Evolutionary conservation across 495 filamentous ascomycete species (phyloP).

Genomic region (Trichocladium antarcticum): DNA sequence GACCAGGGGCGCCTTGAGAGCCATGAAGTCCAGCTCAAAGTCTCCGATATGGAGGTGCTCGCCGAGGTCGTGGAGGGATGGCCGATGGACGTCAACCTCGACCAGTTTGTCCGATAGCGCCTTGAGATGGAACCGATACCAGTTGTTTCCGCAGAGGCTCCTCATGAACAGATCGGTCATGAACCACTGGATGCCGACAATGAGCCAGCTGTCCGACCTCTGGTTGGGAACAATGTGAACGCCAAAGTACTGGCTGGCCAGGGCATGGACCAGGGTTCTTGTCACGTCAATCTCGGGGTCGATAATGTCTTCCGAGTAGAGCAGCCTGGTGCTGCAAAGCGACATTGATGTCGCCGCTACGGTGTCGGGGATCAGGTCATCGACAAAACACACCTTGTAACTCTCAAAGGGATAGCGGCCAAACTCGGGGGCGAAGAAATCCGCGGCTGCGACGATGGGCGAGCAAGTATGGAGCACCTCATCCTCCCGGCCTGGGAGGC

Average conservation of each 20-base stretch:
- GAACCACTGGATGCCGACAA: slow-evolving; percentile 81
- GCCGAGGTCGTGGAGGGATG: slow-evolving; percentile 72
- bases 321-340: slow-evolving; percentile 74
- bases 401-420: slow-evolving; percentile 76
- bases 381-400: slow-evolving; percentile 88
- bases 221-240: slow-evolving; percentile 75
- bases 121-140: slow-evolving; percentile 87
- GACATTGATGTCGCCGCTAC: slow-evolving; percentile 69
- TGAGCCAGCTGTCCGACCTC: slow-evolving; percentile 78
- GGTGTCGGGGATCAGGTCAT: slow-evolving; percentile 66
- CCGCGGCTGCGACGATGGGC: slow-evolving; percentile 51
- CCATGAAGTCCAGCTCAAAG: slow-evolving; percentile 77
- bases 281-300: slow-evolving; percentile 72
- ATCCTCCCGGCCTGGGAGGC: slow-evolving; percentile 66
- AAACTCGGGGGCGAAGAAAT: slow-evolving; percentile 75
- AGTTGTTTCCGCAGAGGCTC: slow-evolving; percentile 82
- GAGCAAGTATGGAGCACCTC: slow-evolving; percentile 73
- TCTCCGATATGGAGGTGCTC: slow-evolving; percentile 65
- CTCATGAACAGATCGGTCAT: slow-evolving; percentile 89
- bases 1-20: slow-evolving; percentile 81
- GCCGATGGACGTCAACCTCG: slow-evolving; percentile 68
- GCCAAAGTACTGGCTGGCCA: slow-evolving; percentile 91
- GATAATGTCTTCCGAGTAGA: slow-evolving; percentile 71
- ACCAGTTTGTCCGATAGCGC: slow-evolving; percentile 67
- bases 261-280: slow-evolving; percentile 62